A percentile compares a stretch with the other conserved stretches of the same genome.
These are phyloP conservation scores for Suhomyces pyralidae DNA, from an alignment of 805 yeast species.

Conservation along the genomic window DNA sequence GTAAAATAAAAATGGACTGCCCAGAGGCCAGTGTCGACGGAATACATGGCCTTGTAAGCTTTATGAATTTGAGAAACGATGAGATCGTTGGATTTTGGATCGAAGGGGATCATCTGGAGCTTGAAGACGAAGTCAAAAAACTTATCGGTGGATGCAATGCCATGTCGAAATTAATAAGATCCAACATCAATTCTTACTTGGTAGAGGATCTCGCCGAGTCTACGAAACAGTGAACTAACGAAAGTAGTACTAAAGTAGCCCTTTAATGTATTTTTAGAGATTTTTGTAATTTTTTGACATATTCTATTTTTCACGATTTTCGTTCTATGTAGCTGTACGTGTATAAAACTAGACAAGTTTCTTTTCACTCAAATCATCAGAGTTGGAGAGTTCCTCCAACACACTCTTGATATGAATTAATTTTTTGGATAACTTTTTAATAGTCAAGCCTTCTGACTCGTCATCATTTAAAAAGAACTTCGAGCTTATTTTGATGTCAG, in stretches of 20 bases:
- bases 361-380: conserved; percentile 17
- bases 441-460: conserved; percentile 15
- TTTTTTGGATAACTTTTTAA: conserved; percentile 18
- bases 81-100: conserved; percentile 62
- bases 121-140: conserved; percentile 21
- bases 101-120: conserved; percentile 27
- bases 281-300: not conserved
- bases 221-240: not conserved
- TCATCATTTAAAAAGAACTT: conserved; percentile 31
- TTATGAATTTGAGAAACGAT: conserved; percentile 51
- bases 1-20: conserved; percentile 18
- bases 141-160: conserved; percentile 44
- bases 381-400: conserved; percentile 25
- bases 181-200: conserved; percentile 46
- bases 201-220: not conserved
- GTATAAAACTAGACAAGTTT: conserved; percentile 7
- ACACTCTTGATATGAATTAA: conserved; percentile 22
- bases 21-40: conserved; percentile 5
- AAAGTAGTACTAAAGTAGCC: not conserved
- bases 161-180: conserved; percentile 42
- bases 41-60: conserved; percentile 45
- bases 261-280: not conserved
- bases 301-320: not conserved
- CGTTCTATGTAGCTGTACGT: not conserved
- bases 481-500: conserved; percentile 30